Base-by-base conservation (phyloP, 2,329 filamentous ascomycete species). In the Hypoxylon sp. region DNA sequence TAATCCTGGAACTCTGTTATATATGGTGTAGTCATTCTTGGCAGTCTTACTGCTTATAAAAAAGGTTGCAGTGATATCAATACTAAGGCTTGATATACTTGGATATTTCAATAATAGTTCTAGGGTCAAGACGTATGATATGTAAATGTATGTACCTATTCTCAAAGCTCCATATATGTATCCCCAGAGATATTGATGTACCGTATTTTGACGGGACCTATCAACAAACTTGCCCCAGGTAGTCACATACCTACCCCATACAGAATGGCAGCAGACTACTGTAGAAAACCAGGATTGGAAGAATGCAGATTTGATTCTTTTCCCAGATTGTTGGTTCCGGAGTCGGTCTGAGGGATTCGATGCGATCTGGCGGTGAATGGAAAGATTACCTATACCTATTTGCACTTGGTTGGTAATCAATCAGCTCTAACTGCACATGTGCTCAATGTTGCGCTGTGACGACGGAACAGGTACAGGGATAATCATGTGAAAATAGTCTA, bases 291-390 rank as follows among this genome's bases (percentile, higher is more conserved):
- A 56, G 59, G 65, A 42, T 60, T 24, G 19, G 42, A 59, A 60
- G 55, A 47, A 24, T 57, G 58, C 42, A 55, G 58, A 67, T 56
- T 42, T 54, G 44, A 33, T 56, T 59, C 47, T 55, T 24, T 37
- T 70, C 35, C 68, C 64, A 70, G 61, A 52, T 50, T 56, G 56
- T 56, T 65, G 68, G 64, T 70, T 70, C 68, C 68, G 65, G 54
- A 63, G 68, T 68, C 65, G 65, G 68, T 68, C 68, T 68, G 55
- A 57, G 61, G 65, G 68, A 70, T 68, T 68, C 65, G 65, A 68
- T 68, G 51, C 68, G 68, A 70, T 70, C 68, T 70, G 59, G 68
- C 68, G 68, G 68, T 70, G 68, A 70, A 70, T 70, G 63, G 56
- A 59, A 57, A 31, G 26, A 26, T 26, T 26, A 26, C 26, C 26